phyloP scores from a whole-genome alignment of 257 asterid genomes.

The Nemophila menziesii region DNA sequence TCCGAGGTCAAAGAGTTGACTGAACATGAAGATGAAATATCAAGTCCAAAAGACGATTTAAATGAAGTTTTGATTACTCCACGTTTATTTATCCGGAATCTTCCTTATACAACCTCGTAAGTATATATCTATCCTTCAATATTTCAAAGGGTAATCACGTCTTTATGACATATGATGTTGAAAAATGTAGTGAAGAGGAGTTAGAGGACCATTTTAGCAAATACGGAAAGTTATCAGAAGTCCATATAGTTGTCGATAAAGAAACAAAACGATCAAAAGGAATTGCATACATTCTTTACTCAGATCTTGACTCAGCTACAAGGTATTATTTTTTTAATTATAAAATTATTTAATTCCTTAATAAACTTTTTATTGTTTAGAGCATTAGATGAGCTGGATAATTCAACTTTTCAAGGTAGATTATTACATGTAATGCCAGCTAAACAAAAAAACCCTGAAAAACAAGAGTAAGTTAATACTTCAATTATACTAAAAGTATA shows the following conservation, averaged over 20 bases:
- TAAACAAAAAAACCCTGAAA: slow-evolving; percentile 35
- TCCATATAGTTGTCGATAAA: slow-evolving; percentile 80
- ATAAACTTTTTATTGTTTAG: slow-evolving; percentile 19
- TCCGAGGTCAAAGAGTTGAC: slow-evolving; percentile 21
- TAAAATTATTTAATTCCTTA: too few relatives aligned
- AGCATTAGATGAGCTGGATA: slow-evolving; percentile 78
- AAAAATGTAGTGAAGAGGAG: slow-evolving; percentile 63
- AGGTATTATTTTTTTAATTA: slow-evolving; percentile 34
- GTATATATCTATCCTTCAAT: slow-evolving; percentile 3
- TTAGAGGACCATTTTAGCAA: slow-evolving; percentile 57
- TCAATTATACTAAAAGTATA: too few relatives aligned
- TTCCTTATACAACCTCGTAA: slow-evolving; percentile 82
- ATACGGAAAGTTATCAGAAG: slow-evolving; percentile 58
- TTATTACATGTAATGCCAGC: slow-evolving; percentile 88
- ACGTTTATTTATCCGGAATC: slow-evolving; percentile 75
- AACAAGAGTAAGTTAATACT: slow-evolving; percentile 51
- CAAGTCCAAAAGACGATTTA: slow-evolving; percentile 26
- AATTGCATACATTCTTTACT: slow-evolving; percentile 60
- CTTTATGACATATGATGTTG: neutral
- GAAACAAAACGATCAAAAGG: slow-evolving; percentile 87
- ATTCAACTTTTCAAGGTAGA: slow-evolving; percentile 83
- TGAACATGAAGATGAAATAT: slow-evolving; percentile 24
- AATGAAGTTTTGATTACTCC: slow-evolving; percentile 46
- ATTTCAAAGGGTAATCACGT: neutral
- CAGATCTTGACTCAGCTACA: slow-evolving; percentile 77